A percentile compares a stretch with the other conserved stretches of the same genome.
phyloP scores from a whole-genome alignment of 306 rosid genomes.

The Quercus alba region DNA sequence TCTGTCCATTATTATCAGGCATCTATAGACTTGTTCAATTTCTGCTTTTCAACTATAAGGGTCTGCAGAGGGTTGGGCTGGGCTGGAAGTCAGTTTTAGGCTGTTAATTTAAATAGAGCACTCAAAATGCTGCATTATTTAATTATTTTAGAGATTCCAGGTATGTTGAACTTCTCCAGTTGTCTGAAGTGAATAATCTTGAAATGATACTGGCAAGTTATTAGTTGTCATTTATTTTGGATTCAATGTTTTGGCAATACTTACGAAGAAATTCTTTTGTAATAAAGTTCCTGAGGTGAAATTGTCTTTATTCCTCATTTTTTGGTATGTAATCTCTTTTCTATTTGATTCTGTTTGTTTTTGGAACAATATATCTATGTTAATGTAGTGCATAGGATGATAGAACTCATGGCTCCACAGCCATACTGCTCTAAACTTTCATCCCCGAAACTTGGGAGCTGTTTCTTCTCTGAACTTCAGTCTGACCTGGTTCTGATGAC shows the following conservation, averaged over 20 bases:
- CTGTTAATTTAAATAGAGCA: not conserved
- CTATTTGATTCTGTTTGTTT: not conserved
- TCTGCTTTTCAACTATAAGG: not conserved
- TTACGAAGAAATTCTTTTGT: not conserved
- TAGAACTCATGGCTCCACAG: not conserved
- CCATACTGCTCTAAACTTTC: too few relatives aligned
- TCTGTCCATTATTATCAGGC: not conserved
- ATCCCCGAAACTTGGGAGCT: too few relatives aligned
- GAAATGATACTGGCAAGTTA: not conserved
- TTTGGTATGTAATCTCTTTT: not conserved
- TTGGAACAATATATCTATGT: not conserved
- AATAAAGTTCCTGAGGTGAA: not conserved
- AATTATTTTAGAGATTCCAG: not conserved
- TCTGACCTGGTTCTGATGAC: not conserved
- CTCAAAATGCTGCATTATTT: not conserved
- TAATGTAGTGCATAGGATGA: not conserved
- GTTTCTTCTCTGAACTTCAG: too few relatives aligned
- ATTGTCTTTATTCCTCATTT: not conserved
- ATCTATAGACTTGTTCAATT: not conserved
- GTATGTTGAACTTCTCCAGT: not conserved
- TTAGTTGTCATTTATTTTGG: not conserved
- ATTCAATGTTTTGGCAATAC: not conserved
- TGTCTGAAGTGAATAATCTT: not conserved
- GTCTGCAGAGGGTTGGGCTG: not conserved
- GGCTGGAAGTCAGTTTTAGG: not conserved